Evolutionary conservation across 345 rosid genomes (phyloP).

Genomic region (Aethionema arabicum): DNA sequence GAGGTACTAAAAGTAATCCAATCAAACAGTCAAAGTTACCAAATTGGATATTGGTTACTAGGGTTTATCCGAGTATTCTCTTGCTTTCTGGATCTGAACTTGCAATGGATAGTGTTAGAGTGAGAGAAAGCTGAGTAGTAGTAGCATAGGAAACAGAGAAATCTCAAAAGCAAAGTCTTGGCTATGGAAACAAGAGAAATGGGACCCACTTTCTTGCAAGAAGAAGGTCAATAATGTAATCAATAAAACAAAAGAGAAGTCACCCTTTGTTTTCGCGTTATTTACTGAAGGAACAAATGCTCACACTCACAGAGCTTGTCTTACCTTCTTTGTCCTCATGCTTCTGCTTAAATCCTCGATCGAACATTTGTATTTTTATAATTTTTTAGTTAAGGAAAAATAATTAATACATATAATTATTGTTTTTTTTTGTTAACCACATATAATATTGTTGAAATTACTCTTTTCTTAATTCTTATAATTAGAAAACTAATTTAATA

Average conservation of each 20-base stretch:
- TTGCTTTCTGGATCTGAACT: constrained; percentile 49
- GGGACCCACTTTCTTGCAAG: constrained; percentile 25
- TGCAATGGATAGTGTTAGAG: constrained; percentile 23
- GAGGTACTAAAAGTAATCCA: background rate
- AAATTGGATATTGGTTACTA: background rate
- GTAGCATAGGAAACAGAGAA: constrained; percentile 34
- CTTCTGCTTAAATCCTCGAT: background rate
- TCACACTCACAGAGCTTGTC: constrained; percentile 1
- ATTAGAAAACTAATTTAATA: background rate
- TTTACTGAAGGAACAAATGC: constrained; percentile 30
- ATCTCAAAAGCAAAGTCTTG: constrained; percentile 26
- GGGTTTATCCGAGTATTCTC: constrained; percentile 13
- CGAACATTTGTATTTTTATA: background rate
- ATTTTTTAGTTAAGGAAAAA: too few species aligned
- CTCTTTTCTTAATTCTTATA: too few species aligned
- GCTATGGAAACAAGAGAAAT: constrained; percentile 17
- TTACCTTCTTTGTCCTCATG: constrained; percentile 1
- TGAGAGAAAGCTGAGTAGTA: constrained; percentile 17
- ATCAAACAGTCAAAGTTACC: constrained; percentile 19
- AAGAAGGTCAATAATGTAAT: constrained; percentile 27
- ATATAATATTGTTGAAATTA: too few species aligned
- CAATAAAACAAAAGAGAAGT: background rate
- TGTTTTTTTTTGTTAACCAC: too few species aligned
- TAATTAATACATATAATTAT: too few species aligned
- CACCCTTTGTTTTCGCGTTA: constrained; percentile 26